phyloP scores from a whole-genome alignment of 2,329 filamentous ascomycete genomes.

The Salinomyces thailandicus region DNA sequence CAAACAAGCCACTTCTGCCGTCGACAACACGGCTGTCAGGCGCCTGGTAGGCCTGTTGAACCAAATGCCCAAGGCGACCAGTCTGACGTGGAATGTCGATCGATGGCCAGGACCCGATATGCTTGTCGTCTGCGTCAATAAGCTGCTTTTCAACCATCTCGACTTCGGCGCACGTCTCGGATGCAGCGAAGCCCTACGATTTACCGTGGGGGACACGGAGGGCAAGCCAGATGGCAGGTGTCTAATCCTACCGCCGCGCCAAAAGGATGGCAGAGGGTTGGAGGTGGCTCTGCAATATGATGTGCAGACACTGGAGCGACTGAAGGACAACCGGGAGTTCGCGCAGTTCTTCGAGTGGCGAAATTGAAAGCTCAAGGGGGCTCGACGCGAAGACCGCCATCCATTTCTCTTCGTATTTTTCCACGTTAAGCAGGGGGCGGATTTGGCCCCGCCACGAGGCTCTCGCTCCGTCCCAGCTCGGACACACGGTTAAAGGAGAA shows the following conservation, averaged over 20 bases:
- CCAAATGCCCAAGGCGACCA: conserved; percentile 6
- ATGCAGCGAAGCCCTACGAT: conserved; percentile 3
- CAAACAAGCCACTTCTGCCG: conserved; percentile 5
- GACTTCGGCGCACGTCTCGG: conserved; percentile 6
- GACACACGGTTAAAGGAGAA: too few species aligned
- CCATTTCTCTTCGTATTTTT: too few species aligned
- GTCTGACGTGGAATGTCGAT: conserved; percentile 8
- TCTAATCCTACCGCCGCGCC: conserved; percentile 3
- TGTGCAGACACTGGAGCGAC: conserved; percentile 2
- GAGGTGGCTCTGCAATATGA: conserved; percentile 8
- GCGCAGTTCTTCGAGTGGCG: conserved; percentile 5
- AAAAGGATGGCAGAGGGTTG: conserved; percentile 3
- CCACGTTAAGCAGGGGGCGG: too few species aligned
- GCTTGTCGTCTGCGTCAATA: conserved; percentile 5
- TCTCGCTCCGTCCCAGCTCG: too few species aligned
- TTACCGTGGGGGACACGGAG: conserved; percentile 4
- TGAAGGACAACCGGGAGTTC: conserved; percentile 2
- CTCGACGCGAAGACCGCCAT: too few species aligned
- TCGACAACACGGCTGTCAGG: conserved; percentile 7
- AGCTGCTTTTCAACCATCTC: conserved; percentile 3
- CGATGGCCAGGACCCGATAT: conserved; percentile 9
- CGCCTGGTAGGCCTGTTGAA: conserved; percentile 7
- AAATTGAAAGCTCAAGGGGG: too few species aligned
- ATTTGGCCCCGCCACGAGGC: too few species aligned
- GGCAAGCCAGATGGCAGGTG: conserved; percentile 7